Conservation (phyloP, 2,329 filamentous ascomycete genomes). For the Cladosporium sp. region DNA sequence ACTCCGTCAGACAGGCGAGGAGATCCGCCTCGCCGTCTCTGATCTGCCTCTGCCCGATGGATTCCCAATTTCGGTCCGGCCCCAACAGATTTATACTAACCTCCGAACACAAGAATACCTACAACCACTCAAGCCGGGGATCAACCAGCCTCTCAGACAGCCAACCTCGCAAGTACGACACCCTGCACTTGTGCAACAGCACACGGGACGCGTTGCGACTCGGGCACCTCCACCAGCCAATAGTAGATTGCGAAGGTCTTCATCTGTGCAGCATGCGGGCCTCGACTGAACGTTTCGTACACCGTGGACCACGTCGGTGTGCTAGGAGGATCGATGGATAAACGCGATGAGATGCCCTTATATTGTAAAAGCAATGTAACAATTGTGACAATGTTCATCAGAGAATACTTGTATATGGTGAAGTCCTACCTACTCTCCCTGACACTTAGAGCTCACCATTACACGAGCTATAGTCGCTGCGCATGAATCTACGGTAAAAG, state of each 20-base stretch:
- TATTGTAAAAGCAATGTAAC: too few relatives aligned
- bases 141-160: not conserved
- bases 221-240: not conserved
- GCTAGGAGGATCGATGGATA: too few relatives aligned
- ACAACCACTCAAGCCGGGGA: not conserved
- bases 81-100: not conserved
- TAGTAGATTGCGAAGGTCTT: not conserved
- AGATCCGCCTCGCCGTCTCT: constrained; percentile 2
- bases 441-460: too few relatives aligned
- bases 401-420: too few relatives aligned
- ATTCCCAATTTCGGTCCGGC: not conserved
- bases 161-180: not conserved
- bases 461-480: too few relatives aligned
- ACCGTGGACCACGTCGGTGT: too few relatives aligned
- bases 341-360: too few relatives aligned
- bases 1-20: constrained; percentile 10
- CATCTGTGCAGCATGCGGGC: not conserved
- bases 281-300: too few relatives aligned
- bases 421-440: too few relatives aligned
- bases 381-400: too few relatives aligned
- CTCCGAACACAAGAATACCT: not conserved
- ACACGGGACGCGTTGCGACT: not conserved
- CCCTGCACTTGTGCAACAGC: not conserved
- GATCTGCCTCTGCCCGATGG: not conserved
- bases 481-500: too few relatives aligned